Percentiles rank a stretch among this genome's conserved stretches.
These are phyloP conservation scores for Chytridium lagenaria DNA, from an alignment of 371 early-diverging fungal species.

Conservation along the genomic window DNA sequence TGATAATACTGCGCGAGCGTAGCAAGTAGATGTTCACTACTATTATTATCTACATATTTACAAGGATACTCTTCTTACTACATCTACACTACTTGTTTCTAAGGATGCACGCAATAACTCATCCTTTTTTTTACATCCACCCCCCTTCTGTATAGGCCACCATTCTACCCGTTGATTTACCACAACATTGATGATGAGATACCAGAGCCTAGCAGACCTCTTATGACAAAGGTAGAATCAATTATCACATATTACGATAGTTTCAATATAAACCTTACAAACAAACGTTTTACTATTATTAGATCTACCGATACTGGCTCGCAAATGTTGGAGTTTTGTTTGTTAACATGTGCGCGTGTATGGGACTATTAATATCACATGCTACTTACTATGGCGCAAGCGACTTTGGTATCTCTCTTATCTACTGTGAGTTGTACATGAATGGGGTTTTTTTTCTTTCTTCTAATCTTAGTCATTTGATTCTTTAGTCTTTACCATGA, in stretches of 20 bases:
- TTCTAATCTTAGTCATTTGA: background rate
- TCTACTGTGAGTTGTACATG: constrained; percentile 49
- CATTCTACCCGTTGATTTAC: constrained; percentile 83
- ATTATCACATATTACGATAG: background rate
- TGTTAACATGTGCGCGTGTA: constrained; percentile 80
- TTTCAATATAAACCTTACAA: too few relatives aligned
- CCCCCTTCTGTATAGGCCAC: constrained; percentile 52
- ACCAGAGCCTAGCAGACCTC: constrained; percentile 67
- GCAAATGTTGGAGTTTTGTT: constrained; percentile 72
- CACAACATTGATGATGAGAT: constrained; percentile 79
- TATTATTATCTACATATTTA: constrained; percentile 36
- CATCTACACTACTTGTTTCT: background rate
- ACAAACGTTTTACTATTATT: too few relatives aligned
- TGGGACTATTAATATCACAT: constrained; percentile 72
- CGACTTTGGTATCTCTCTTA: constrained; percentile 78
- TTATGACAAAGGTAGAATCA: constrained; percentile 43
- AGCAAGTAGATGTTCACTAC: too few relatives aligned
- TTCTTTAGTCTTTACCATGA: constrained; percentile 68
- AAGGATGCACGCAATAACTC: background rate
- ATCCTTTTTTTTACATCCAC: background rate
- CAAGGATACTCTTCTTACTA: background rate
- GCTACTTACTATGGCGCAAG: constrained; percentile 72
- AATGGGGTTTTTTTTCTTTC: background rate
- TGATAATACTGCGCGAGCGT: too few relatives aligned
- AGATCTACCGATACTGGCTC: constrained; percentile 80